Percentiles rank a stretch among this genome's conserved stretches.
phyloP scores from a whole-genome alignment of 106 monocot genomes.

The Iris macrosiphon region DNA sequence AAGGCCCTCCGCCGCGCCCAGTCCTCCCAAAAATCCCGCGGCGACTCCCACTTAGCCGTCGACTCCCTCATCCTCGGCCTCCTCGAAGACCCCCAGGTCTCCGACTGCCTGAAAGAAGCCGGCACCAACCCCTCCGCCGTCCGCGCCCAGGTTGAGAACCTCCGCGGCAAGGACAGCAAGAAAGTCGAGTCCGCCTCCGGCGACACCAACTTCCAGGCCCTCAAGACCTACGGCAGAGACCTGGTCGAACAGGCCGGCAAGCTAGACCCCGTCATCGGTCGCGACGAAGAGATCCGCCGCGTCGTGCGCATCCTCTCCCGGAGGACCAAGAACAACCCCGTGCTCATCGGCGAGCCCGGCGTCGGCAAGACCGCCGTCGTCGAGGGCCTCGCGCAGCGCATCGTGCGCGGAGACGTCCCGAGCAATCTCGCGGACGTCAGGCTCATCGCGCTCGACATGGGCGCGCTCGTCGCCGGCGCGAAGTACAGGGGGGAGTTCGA shows the following conservation, averaged over 20 bases:
- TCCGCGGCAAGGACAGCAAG: slow-evolving; percentile 45
- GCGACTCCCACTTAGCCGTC: slow-evolving; percentile 56
- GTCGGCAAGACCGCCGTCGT: slow-evolving; percentile 75
- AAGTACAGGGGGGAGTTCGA: slow-evolving; percentile 64
- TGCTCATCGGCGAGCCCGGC: slow-evolving; percentile 72
- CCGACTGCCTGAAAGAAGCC: slow-evolving; percentile 44
- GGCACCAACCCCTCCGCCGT: slow-evolving; percentile 25
- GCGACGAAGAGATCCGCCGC: slow-evolving; percentile 54
- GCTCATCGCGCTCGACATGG: slow-evolving; percentile 61
- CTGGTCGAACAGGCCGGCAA: slow-evolving; percentile 66
- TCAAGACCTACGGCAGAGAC: slow-evolving; percentile 54
- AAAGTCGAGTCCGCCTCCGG: slow-evolving; percentile 53
- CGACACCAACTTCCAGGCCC: slow-evolving; percentile 54
- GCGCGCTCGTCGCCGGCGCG: slow-evolving; percentile 50
- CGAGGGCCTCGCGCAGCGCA: slow-evolving; percentile 65
- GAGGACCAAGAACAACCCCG: slow-evolving; percentile 65
- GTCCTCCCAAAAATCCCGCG: slow-evolving; percentile 40
- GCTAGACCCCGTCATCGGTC: slow-evolving; percentile 56
- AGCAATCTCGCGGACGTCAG: slow-evolving; percentile 54
- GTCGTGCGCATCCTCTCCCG: slow-evolving; percentile 46
- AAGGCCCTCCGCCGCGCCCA: slow-evolving; percentile 47
- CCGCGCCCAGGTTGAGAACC: slow-evolving; percentile 39
- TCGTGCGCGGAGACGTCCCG: slow-evolving; percentile 55
- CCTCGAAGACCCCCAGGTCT: slow-evolving; percentile 43
- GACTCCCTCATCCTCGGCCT: slow-evolving; percentile 52